Evolutionary conservation across 2,329 filamentous ascomycete genomes (phyloP).

Genomic region (Trichoderma atrobrunneum): DNA sequence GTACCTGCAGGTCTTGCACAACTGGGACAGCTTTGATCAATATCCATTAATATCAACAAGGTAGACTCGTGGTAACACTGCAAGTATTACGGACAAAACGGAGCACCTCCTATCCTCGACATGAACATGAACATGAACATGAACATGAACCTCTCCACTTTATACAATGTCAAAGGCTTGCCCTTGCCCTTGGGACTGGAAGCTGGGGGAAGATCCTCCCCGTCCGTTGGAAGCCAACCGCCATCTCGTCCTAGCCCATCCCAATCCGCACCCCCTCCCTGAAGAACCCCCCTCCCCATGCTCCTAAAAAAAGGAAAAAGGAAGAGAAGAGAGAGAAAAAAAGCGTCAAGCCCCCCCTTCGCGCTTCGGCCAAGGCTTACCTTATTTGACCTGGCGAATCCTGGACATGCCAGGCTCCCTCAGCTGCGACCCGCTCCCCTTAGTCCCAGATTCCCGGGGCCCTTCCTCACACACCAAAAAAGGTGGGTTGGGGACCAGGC

Average conservation of each 20-base stretch:
- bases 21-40: not conserved
- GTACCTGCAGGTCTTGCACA: not conserved
- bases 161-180: not conserved
- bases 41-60: not conserved
- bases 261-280: not conserved
- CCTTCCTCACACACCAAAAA: conserved; percentile 6
- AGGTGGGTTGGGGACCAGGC: not conserved
- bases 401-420: conserved; percentile 18
- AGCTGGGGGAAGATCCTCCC: conserved; percentile 12
- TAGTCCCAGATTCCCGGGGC: conserved; percentile 19
- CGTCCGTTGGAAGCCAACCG: conserved; percentile 2
- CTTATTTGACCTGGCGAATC: conserved; percentile 16
- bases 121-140: not conserved
- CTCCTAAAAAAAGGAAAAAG: not conserved
- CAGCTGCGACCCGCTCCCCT: conserved; percentile 19
- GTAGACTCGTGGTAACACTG: not conserved
- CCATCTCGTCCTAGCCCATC: not conserved
- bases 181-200: not conserved
- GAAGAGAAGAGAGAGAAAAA: not conserved
- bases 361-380: conserved; percentile 19
- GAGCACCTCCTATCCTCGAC: not conserved
- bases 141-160: not conserved
- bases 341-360: not conserved
- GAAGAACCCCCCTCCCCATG: not conserved
- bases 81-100: not conserved